A percentile compares a stretch with the other conserved stretches of the same genome.
phyloP scores from a whole-genome alignment of 225 moss, liverwort and hornwort genomes.

The Physcomitrellopsis africana region DNA sequence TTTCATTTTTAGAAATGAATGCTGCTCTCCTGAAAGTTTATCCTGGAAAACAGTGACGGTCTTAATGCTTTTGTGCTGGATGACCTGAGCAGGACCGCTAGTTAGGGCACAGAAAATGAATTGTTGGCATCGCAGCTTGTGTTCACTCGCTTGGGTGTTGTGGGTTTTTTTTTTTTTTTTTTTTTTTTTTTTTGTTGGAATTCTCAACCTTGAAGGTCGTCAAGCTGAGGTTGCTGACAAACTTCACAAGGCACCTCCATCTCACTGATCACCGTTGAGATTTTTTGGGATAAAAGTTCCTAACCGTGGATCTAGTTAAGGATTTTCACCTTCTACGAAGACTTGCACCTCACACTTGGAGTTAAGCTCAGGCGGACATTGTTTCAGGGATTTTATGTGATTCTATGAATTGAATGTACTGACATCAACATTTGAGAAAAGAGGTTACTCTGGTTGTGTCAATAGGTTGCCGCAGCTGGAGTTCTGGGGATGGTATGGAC shows the following conservation, averaged over 20 bases:
- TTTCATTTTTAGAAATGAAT: background rate
- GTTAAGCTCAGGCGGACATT: conserved; percentile 11
- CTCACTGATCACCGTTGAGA: background rate
- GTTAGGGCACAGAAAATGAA: conserved; percentile 24
- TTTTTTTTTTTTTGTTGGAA: conserved; percentile 57
- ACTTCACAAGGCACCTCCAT: conserved; percentile 75
- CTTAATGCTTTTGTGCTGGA: background rate
- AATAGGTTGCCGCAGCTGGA: conserved; percentile 83
- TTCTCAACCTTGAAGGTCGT: conserved; percentile 85
- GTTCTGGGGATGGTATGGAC: conserved; percentile 86
- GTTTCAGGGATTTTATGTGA: conserved; percentile 5
- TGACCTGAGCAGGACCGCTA: conserved; percentile 3
- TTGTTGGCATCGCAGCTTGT: conserved; percentile 58
- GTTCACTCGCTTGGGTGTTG: conserved; percentile 84
- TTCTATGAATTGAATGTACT: background rate
- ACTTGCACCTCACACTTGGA: background rate
- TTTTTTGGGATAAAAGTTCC: background rate
- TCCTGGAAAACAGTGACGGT: background rate
- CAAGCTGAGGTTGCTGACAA: conserved; percentile 69
- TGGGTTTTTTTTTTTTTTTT: conserved; percentile 43
- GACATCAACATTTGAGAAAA: conserved; percentile 17
- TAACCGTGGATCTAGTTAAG: background rate
- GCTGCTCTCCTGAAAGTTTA: conserved; percentile 3
- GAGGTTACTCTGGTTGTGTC: conserved; percentile 18
- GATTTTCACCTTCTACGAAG: background rate